Evolutionary conservation across 2,329 filamentous ascomycete genomes (phyloP).

Genomic region (Iodosphaeria phyllophila): DNA sequence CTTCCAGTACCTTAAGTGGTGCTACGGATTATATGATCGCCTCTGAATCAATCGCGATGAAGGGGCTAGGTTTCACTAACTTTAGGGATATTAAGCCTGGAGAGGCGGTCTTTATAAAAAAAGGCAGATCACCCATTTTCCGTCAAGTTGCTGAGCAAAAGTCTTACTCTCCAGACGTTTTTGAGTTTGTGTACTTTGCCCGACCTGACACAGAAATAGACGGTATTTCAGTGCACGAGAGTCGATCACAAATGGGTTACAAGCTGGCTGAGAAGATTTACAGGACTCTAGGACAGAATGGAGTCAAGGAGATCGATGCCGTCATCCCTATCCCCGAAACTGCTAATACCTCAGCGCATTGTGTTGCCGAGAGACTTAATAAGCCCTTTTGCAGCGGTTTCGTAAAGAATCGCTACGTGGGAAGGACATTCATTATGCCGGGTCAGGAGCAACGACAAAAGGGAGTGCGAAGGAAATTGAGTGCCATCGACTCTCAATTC

Average conservation of each 20-base stretch:
- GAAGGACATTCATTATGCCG: constrained; percentile 57
- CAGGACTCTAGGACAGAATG: constrained; percentile 39
- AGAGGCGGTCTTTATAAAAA: constrained; percentile 60
- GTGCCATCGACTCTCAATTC: constrained; percentile 74
- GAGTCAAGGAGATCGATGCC: constrained; percentile 49
- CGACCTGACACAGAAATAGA: constrained; percentile 22
- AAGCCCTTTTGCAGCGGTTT: constrained; percentile 59
- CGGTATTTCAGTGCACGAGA: constrained; percentile 36
- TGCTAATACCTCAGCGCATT: constrained; percentile 52
- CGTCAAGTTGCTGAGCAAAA: constrained; percentile 45
- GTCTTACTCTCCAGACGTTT: constrained; percentile 57
- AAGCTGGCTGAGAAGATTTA: constrained; percentile 52
- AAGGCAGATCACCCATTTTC: constrained; percentile 50
- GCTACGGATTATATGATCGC: constrained; percentile 64
- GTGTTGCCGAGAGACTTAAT: constrained; percentile 48
- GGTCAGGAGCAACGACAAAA: constrained; percentile 66
- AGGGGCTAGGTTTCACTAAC: constrained; percentile 51
- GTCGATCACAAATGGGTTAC: constrained; percentile 57
- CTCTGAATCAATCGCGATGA: constrained; percentile 57
- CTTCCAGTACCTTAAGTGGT: constrained; percentile 29
- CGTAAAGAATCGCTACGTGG: constrained; percentile 65
- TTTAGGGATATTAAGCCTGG: constrained; percentile 55
- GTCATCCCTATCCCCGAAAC: constrained; percentile 53
- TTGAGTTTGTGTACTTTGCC: constrained; percentile 65
- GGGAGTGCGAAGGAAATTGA: constrained; percentile 77